Percentiles rank a stretch among this genome's conserved stretches.
phyloP scores from a whole-genome alignment of 139 green algal genomes.

The Chlamydomonas incerta region DNA sequence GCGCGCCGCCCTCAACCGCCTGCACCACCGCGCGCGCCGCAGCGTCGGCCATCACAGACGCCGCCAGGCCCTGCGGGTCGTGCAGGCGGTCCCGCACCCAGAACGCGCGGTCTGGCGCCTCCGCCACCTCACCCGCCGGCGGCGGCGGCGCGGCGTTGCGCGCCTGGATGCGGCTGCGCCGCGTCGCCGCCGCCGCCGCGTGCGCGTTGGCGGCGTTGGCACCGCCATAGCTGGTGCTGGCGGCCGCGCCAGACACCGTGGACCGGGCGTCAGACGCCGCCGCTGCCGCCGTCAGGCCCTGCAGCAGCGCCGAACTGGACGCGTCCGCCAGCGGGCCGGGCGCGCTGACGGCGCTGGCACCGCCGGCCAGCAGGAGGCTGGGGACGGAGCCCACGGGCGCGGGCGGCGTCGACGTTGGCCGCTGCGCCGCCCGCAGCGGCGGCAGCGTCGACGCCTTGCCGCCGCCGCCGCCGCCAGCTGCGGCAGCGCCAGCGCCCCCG shows the following conservation, averaged over 20 bases:
- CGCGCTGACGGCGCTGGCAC: no score
- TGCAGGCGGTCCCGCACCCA: constrained; percentile 43
- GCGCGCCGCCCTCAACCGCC: background rate
- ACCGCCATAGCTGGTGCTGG: background rate
- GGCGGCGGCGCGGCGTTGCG: background rate
- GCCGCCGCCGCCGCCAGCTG: no score
- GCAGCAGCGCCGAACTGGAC: no score
- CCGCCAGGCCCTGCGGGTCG: constrained; percentile 31
- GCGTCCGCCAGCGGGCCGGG: no score
- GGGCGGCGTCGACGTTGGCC: no score
- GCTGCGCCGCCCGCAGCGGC: no score
- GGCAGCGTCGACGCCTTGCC: no score
- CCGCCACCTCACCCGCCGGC: background rate
- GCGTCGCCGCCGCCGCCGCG: background rate
- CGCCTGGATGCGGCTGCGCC: constrained; percentile 24
- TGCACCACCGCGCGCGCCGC: background rate
- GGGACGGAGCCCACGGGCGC: no score
- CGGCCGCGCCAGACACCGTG: background rate
- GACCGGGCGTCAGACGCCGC: background rate
- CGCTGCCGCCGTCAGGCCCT: no score
- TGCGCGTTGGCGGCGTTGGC: background rate
- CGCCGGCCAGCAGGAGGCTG: no score
- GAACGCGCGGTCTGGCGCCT: constrained; percentile 16
- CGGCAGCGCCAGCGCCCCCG: no score
- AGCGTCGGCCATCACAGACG: background rate